Conservation (phyloP, 371 early-diverging fungal genomes). For the Mucor saturninus region DNA sequence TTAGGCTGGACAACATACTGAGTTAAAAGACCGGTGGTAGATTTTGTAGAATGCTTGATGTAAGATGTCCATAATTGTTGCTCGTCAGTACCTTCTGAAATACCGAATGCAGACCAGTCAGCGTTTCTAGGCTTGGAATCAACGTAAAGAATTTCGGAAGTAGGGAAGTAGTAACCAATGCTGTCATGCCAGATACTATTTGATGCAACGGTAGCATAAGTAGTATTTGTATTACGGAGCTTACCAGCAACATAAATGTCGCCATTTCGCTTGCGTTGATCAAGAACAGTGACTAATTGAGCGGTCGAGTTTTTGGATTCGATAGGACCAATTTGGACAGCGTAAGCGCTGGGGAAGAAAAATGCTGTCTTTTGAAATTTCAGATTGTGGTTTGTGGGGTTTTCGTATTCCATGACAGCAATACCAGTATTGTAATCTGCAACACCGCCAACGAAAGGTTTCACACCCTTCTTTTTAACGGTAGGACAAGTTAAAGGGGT, state of each 20-base stretch:
- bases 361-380: constrained; percentile 37
- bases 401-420: constrained; percentile 33
- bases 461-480: constrained; percentile 17
- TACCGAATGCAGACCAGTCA: constrained; percentile 33
- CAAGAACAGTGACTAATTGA: constrained; percentile 33
- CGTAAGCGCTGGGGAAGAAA: constrained; percentile 36
- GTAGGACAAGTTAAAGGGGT: constrained; percentile 21
- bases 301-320: constrained; percentile 20
- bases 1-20: constrained; percentile 34
- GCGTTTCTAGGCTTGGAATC: constrained; percentile 18
- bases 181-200: constrained; percentile 33
- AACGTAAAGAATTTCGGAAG: constrained; percentile 17
- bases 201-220: constrained; percentile 3
- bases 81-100: constrained; percentile 23
- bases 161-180: constrained; percentile 37
- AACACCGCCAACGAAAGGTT: constrained; percentile 32
- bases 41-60: constrained; percentile 18
- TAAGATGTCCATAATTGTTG: constrained; percentile 28
- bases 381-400: constrained; percentile 29
- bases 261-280: constrained; percentile 33
- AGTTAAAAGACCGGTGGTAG: constrained; percentile 13
- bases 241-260: constrained; percentile 26
- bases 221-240: constrained; percentile 11
- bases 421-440: constrained; percentile 33
- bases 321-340: constrained; percentile 31